phyloP scores from a whole-genome alignment of 768 basidiomycete species.

The Rhodotorula diobovata region DNA sequence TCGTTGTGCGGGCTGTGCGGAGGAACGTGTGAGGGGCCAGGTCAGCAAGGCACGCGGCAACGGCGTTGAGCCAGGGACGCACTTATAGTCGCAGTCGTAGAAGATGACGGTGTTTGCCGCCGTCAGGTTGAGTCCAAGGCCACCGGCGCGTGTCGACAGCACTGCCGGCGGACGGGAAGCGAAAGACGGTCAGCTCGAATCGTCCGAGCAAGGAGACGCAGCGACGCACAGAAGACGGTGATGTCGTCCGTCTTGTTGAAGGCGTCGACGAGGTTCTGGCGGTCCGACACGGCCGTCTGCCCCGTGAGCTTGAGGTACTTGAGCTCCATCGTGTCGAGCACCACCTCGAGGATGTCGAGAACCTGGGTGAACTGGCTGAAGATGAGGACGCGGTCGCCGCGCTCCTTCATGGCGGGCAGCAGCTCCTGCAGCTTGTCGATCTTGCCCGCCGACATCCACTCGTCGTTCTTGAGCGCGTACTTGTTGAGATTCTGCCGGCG shows the following conservation, averaged over 20 bases:
- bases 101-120: conserved; percentile 90
- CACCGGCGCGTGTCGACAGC: conserved; percentile 89
- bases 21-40: neutral
- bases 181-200: neutral
- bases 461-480: conserved; percentile 66
- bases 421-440: conserved; percentile 67
- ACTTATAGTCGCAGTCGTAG: conserved; percentile 95
- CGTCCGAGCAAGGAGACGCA: conserved; percentile 54
- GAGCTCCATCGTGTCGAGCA: conserved; percentile 66
- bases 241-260: conserved; percentile 85
- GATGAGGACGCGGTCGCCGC: conserved; percentile 77
- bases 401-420: conserved; percentile 61
- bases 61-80: neutral
- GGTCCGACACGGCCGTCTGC: conserved; percentile 84
- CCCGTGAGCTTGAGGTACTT: conserved; percentile 84
- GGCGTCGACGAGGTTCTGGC: conserved; percentile 90
- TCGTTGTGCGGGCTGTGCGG: conserved; percentile 61
- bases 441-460: conserved; percentile 84
- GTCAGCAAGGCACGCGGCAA: too few species aligned
- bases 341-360: conserved; percentile 80
- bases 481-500: conserved; percentile 53
- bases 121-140: conserved; percentile 91
- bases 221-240: conserved; percentile 67
- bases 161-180: conserved; percentile 43
- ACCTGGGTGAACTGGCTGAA: conserved; percentile 99